These are phyloP conservation scores for Henckelia pumila DNA, from an alignment of 257 asterid genomes.

Conservation along the genomic window DNA sequence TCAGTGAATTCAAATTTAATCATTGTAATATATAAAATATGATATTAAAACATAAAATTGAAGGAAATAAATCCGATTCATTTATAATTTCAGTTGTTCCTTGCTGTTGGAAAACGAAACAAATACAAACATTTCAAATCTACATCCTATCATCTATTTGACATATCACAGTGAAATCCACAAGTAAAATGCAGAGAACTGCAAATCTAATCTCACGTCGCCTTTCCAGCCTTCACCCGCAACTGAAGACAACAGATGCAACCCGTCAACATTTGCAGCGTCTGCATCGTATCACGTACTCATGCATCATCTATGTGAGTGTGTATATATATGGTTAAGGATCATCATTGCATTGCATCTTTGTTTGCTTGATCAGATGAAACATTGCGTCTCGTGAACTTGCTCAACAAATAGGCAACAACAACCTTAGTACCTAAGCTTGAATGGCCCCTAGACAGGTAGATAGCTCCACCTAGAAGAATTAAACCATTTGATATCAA, in stretches of 20 bases:
- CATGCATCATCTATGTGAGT: background rate
- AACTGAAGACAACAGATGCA: too few relatives aligned
- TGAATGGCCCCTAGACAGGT: constrained; percentile 70
- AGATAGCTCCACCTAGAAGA: constrained; percentile 69
- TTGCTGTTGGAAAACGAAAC: too few relatives aligned
- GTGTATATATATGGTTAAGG: background rate
- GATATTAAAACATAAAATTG: too few relatives aligned
- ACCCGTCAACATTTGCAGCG: constrained; percentile 8
- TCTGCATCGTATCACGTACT: constrained; percentile 1
- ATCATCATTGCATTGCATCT: constrained; percentile 1
- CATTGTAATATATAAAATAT: too few relatives aligned
- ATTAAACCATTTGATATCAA: constrained; percentile 60
- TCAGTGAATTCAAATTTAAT: too few relatives aligned
- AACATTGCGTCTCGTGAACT: constrained; percentile 46
- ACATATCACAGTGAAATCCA: background rate
- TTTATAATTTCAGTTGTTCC: too few relatives aligned
- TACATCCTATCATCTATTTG: too few relatives aligned
- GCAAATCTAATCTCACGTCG: background rate
- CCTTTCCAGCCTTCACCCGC: background rate
- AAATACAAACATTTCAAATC: too few relatives aligned
- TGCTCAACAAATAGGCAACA: constrained; percentile 71
- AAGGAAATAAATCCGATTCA: too few relatives aligned
- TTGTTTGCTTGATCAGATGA: constrained; percentile 28
- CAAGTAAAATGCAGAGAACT: background rate
- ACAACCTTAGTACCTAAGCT: constrained; percentile 82